Evolutionary conservation across 805 yeast species (phyloP).

Genomic region (Ogataea pignaliae): DNA sequence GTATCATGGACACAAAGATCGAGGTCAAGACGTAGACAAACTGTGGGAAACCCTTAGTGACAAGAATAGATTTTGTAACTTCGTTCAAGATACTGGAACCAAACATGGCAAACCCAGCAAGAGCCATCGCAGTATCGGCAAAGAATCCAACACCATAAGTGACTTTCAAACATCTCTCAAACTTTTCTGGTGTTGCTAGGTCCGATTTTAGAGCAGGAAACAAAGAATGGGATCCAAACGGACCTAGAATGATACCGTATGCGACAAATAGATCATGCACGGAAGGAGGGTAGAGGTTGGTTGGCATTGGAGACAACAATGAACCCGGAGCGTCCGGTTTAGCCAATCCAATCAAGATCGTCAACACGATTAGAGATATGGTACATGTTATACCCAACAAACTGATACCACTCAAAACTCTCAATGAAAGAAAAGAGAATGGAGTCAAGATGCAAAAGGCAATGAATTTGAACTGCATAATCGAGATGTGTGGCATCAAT

Average conservation of each 20-base stretch:
- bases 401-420: slow-evolving; percentile 50
- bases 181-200: slow-evolving; percentile 67
- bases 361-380: slow-evolving; percentile 41
- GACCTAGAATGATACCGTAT: slow-evolving; percentile 65
- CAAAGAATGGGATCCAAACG: slow-evolving; percentile 83
- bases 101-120: slow-evolving; percentile 74
- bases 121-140: slow-evolving; percentile 59
- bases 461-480: slow-evolving; percentile 56
- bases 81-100: slow-evolving; percentile 67
- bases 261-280: slow-evolving; percentile 40
- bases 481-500: slow-evolving; percentile 49
- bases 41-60: slow-evolving; percentile 62
- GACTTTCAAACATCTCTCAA: slow-evolving; percentile 43
- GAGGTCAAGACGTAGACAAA: slow-evolving; percentile 56
- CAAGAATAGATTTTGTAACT: slow-evolving; percentile 69
- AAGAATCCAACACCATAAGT: slow-evolving; percentile 56
- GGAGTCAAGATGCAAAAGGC: slow-evolving; percentile 75
- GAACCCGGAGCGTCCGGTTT: slow-evolving; percentile 50
- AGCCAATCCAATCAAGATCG: slow-evolving; percentile 43
- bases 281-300: slow-evolving; percentile 37
- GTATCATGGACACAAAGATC: slow-evolving; percentile 68
- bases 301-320: slow-evolving; percentile 41
- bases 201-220: slow-evolving; percentile 75
- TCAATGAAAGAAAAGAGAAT: slow-evolving; percentile 60
- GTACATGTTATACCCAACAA: slow-evolving; percentile 56